Evolutionary conservation across 352 stramenopile genomes (phyloP).

Genomic region (Paralagenidium karlingii): DNA sequence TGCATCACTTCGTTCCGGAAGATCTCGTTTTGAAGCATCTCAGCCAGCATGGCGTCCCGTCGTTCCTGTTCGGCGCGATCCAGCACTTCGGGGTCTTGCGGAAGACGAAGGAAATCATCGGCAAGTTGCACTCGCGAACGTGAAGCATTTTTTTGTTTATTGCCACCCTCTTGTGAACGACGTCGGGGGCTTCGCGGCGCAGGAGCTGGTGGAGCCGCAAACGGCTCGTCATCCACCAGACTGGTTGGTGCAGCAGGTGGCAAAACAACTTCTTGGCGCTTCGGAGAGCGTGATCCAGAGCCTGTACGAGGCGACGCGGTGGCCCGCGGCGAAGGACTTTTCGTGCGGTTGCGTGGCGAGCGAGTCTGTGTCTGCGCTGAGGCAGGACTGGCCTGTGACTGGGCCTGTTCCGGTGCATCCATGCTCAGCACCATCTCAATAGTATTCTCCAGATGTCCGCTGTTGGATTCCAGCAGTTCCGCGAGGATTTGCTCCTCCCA

Average conservation of each 20-base stretch:
- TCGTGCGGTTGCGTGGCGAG: too few species aligned
- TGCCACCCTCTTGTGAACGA: too few species aligned
- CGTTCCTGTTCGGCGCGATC: conserved; percentile 37
- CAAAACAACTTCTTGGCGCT: too few species aligned
- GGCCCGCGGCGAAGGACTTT: too few species aligned
- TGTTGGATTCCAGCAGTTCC: conserved; percentile 51
- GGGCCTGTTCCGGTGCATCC: conserved; percentile 18
- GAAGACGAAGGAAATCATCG: conserved; percentile 61
- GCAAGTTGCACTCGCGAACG: too few species aligned
- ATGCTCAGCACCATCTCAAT: conserved; percentile 64
- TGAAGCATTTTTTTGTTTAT: not conserved
- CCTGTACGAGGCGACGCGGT: too few species aligned
- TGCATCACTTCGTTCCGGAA: conserved; percentile 62
- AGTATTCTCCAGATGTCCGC: conserved; percentile 54
- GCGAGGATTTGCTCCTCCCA: conserved; percentile 50
- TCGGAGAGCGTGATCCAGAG: too few species aligned
- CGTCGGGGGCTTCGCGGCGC: too few species aligned
- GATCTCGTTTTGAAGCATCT: conserved; percentile 78
- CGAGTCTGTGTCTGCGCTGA: not conserved
- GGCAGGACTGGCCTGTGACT: too few species aligned
- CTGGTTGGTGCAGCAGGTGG: too few species aligned
- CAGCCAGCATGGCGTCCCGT: conserved; percentile 50
- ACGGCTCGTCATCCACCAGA: not conserved
- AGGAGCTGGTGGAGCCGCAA: too few species aligned
- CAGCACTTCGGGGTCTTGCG: conserved; percentile 9